These are phyloP conservation scores for Arthrinium puccinioides DNA, from an alignment of 2,329 filamentous ascomycete species.

Conservation along the genomic window DNA sequence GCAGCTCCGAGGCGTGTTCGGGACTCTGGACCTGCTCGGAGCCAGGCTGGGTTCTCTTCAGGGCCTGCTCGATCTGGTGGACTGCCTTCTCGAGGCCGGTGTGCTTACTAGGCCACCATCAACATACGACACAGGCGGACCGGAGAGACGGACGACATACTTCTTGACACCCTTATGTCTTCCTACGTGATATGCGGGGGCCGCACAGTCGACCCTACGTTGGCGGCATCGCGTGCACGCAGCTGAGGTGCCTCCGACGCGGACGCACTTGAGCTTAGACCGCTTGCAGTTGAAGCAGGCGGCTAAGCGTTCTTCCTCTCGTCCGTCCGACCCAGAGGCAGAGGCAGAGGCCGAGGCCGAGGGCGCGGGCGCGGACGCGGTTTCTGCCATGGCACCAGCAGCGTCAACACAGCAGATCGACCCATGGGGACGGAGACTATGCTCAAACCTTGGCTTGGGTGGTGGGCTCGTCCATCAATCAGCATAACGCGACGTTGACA, in stretches of 20 bases:
- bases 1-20: constrained; percentile 36
- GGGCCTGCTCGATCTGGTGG: constrained; percentile 65
- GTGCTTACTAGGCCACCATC: constrained; percentile 51
- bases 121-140: too few relatives aligned
- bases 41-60: constrained; percentile 45
- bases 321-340: constrained; percentile 5
- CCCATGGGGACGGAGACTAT: too few relatives aligned
- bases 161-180: constrained; percentile 73
- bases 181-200: constrained; percentile 66
- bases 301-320: constrained; percentile 5
- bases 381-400: constrained; percentile 7
- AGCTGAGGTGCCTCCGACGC: constrained; percentile 15
- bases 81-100: constrained; percentile 69
- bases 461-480: too few relatives aligned
- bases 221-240: constrained; percentile 23
- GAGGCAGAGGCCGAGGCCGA: too few relatives aligned
- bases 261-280: constrained; percentile 26
- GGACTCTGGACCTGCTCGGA: constrained; percentile 29
- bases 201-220: constrained; percentile 48
- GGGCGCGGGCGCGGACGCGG: too few relatives aligned
- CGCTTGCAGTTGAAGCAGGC: constrained; percentile 24
- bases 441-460: too few relatives aligned
- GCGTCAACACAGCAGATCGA: too few relatives aligned
- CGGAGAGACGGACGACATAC: constrained; percentile 31
- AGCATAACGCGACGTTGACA: too few relatives aligned